Evolutionary conservation across 164 flowering plant genomes (phyloP).

Genomic region (Magnolia officinalis): DNA sequence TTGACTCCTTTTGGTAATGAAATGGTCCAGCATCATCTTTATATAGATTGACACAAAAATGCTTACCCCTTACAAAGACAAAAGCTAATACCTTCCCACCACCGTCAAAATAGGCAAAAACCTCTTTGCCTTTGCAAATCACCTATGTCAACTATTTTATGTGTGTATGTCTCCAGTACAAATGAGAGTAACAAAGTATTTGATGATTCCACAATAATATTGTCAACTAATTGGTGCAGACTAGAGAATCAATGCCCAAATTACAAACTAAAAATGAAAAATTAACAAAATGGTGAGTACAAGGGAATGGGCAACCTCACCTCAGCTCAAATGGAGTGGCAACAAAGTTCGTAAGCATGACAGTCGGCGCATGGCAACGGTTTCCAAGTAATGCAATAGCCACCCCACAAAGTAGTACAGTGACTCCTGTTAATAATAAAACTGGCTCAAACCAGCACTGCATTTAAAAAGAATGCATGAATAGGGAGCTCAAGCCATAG

Average conservation of each 20-base stretch:
- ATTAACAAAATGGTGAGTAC: background rate
- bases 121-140: background rate
- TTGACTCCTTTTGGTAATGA: background rate
- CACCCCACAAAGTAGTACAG: constrained; percentile 81
- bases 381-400: constrained; percentile 83
- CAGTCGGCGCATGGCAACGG: constrained; percentile 75
- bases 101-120: background rate
- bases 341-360: constrained; percentile 81
- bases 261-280: background rate
- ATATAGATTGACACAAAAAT: too few relatives aligned
- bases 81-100: background rate
- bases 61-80: background rate
- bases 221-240: background rate
- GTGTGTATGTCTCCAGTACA: background rate
- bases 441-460: background rate
- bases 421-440: constrained; percentile 51
- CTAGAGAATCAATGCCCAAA: background rate
- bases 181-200: background rate
- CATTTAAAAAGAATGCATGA: background rate
- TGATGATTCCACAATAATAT: background rate
- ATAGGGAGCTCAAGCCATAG: background rate
- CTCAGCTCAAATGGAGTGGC: constrained; percentile 95
- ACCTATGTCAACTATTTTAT: background rate
- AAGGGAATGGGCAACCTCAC: constrained; percentile 23
- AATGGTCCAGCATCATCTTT: too few relatives aligned